A percentile compares a stretch with the other conserved stretches of the same genome.
phyloP scores from a whole-genome alignment of 148 eudicot genomes.

The Mesembryanthemum crystallinum region DNA sequence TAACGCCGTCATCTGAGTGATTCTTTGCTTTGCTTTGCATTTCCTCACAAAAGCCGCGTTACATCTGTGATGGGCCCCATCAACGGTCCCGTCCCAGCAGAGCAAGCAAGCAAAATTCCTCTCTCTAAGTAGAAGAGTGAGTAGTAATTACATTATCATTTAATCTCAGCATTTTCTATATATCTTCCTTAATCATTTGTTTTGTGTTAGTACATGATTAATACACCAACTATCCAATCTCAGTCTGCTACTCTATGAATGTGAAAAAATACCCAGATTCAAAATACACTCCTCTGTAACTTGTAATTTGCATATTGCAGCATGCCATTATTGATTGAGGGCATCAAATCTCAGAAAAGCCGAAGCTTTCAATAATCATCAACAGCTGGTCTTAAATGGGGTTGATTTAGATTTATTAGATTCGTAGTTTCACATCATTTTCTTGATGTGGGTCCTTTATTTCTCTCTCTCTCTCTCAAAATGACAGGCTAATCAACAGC shows the following conservation, averaged over 20 bases:
- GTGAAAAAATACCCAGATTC: conserved; percentile 3
- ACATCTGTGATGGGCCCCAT: conserved; percentile 19
- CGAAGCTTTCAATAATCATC: conserved; percentile 1
- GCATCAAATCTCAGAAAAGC: conserved; percentile 22
- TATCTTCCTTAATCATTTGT: not conserved
- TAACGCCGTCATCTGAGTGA: conserved; percentile 25
- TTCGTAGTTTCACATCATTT: conserved; percentile 26
- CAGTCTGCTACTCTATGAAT: not conserved
- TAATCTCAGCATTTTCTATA: not conserved
- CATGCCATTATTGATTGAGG: too few species aligned
- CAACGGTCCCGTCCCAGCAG: conserved; percentile 19
- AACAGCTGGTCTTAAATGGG: conserved; percentile 22
- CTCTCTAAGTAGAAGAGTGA: not conserved
- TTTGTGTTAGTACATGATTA: not conserved
- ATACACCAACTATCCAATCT: not conserved
- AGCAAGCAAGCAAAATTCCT: conserved; percentile 10
- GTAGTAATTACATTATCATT: not conserved
- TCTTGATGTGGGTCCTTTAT: conserved; percentile 43
- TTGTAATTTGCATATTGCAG: too few species aligned
- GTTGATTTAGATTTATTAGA: conserved; percentile 14
- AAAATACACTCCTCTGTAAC: too few species aligned
- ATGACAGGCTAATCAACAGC: conserved; percentile 83
- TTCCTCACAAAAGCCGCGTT: conserved; percentile 26
- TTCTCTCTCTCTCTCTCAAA: conserved; percentile 24
- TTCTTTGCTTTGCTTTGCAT: not conserved